These are phyloP conservation scores for Henningerozyma blattae DNA, from an alignment of 805 yeast species.

Conservation along the genomic window DNA sequence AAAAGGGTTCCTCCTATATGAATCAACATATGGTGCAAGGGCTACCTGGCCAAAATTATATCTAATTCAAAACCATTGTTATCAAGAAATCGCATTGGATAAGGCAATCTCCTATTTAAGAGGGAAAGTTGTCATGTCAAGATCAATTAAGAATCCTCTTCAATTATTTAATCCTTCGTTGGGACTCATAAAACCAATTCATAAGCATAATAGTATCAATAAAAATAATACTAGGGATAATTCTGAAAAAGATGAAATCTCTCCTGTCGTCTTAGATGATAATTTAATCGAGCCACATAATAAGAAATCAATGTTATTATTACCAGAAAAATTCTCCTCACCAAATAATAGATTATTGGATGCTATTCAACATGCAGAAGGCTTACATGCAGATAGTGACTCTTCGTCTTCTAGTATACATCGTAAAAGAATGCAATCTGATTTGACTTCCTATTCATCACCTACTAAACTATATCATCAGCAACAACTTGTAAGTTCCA, in stretches of 20 bases:
- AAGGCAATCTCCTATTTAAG: constrained; percentile 58
- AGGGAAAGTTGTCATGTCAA: constrained; percentile 40
- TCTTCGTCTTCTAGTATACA: too few species aligned
- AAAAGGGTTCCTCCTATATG: constrained; percentile 54
- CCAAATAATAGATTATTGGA: neutral
- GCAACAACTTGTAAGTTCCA: too few species aligned
- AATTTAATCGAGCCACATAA: constrained; percentile 16
- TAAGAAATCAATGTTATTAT: constrained; percentile 10
- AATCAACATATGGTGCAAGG: constrained; percentile 66
- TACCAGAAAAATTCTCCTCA: constrained; percentile 6
- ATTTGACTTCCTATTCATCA: neutral
- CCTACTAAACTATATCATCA: neutral
- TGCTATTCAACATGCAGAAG: neutral
- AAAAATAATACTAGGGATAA: neutral
- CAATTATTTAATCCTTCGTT: constrained; percentile 15
- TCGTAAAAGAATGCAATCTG: neutral
- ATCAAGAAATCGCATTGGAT: constrained; percentile 80
- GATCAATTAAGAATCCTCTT: constrained; percentile 21
- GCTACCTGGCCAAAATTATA: constrained; percentile 93
- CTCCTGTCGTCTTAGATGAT: constrained; percentile 10
- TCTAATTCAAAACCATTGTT: constrained; percentile 77
- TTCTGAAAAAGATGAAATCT: neutral
- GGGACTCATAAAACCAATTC: constrained; percentile 3
- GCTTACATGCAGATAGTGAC: neutral
- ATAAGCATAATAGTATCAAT: too few species aligned